phyloP scores from a whole-genome alignment of 1,139 yeast genomes.

The Candida tunisiensis region DNA sequence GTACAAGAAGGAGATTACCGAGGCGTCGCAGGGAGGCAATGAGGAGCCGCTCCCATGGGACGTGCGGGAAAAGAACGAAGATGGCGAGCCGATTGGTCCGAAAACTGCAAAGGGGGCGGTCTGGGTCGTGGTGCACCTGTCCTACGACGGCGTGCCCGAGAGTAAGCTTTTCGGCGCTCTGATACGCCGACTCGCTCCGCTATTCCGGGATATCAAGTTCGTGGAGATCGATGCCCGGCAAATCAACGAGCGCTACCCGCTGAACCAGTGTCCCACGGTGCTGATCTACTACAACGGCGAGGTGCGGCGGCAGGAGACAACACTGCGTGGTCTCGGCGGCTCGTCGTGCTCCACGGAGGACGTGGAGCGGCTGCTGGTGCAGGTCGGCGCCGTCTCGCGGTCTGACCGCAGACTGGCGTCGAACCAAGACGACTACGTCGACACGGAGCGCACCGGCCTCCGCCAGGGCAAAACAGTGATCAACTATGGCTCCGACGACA shows the following conservation, averaged over 20 bases:
- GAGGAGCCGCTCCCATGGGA: slow-evolving; percentile 1
- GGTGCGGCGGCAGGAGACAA: slow-evolving; percentile 62
- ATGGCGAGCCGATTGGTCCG: slow-evolving; percentile 2
- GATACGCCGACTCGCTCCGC: slow-evolving; percentile 23
- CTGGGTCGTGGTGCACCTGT: slow-evolving; percentile 64
- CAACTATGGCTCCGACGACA: too few species aligned
- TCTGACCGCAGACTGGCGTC: slow-evolving; percentile 48
- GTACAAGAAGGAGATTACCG: slow-evolving; percentile 71
- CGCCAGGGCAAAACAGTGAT: too few species aligned
- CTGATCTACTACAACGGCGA: slow-evolving; percentile 62
- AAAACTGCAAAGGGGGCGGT: slow-evolving; percentile 10
- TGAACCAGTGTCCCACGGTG: slow-evolving; percentile 77
- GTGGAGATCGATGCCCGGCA: slow-evolving; percentile 81
- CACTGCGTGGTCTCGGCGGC: slow-evolving; percentile 73
- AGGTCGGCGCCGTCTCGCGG: slow-evolving; percentile 42
- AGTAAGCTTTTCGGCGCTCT: slow-evolving; percentile 50
- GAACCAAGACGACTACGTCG: slow-evolving; percentile 46
- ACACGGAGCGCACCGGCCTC: too few species aligned
- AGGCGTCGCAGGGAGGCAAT: slow-evolving; percentile 40
- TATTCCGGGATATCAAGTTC: slow-evolving; percentile 54
- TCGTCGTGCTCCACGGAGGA: slow-evolving; percentile 53
- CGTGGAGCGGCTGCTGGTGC: slow-evolving; percentile 53
- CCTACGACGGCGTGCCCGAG: slow-evolving; percentile 54
- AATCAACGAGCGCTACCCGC: slow-evolving; percentile 87
- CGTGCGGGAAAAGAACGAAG: slow-evolving; percentile 2